These are phyloP conservation scores for Fabrea salina DNA, from an alignment of 169 alveolate genomes.

Conservation along the genomic window DNA sequence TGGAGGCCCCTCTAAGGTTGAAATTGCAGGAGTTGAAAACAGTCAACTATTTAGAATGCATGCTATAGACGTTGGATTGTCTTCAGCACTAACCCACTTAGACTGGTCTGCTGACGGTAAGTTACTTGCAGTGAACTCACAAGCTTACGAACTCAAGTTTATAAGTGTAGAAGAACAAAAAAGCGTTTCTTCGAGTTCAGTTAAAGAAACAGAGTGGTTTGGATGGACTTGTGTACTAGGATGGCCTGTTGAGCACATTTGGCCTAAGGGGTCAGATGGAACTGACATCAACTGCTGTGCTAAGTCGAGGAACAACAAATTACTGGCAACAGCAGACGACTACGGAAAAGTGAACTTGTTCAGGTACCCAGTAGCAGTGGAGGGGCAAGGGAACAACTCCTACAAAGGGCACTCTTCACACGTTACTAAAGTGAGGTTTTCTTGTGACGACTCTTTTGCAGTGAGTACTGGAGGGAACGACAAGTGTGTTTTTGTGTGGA, in stretches of 20 bases:
- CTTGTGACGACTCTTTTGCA: conserved; percentile 64
- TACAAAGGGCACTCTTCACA: conserved; percentile 84
- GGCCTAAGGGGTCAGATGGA: conserved; percentile 72
- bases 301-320: conserved; percentile 48
- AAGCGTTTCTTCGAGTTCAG: conserved; percentile 54
- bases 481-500: conserved; percentile 79
- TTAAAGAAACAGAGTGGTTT: conserved; percentile 67
- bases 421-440: conserved; percentile 76
- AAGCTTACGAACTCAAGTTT: conserved; percentile 79
- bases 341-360: conserved; percentile 65
- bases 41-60: neutral
- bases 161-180: conserved; percentile 53
- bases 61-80: conserved; percentile 58
- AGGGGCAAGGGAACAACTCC: conserved; percentile 63
- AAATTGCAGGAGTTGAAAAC: conserved; percentile 37
- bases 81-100: conserved; percentile 74
- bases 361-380: conserved; percentile 76
- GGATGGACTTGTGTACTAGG: conserved; percentile 82
- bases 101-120: conserved; percentile 78
- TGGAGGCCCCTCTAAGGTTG: conserved; percentile 72
- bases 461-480: conserved; percentile 84
- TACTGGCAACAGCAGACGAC: conserved; percentile 82
- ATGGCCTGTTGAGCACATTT: conserved; percentile 77
- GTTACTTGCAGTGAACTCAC: conserved; percentile 63
- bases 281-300: conserved; percentile 72